These are phyloP conservation scores for Aureobasidium mangrovei DNA, from an alignment of 2,329 filamentous ascomycete species.

Conservation along the genomic window DNA sequence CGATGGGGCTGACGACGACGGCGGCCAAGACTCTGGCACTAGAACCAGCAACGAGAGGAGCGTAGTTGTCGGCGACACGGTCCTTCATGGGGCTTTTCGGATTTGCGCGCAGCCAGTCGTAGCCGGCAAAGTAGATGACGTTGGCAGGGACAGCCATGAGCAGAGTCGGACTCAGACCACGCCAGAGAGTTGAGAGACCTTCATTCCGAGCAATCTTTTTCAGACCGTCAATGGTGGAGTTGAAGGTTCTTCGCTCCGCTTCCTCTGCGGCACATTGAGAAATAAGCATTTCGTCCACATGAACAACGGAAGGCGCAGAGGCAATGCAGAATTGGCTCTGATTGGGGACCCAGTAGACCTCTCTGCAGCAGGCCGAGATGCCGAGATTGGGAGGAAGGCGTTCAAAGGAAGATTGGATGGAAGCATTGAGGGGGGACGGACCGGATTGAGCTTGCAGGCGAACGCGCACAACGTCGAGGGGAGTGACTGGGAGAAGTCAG, in stretches of 20 bases:
- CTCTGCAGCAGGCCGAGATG: slow-evolving; percentile 87
- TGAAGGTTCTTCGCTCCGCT: slow-evolving; percentile 72
- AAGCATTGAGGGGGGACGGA: slow-evolving; percentile 45
- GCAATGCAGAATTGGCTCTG: slow-evolving; percentile 73
- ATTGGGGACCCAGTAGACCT: slow-evolving; percentile 94
- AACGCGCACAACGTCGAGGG: slow-evolving; percentile 91
- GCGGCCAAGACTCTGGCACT: slow-evolving; percentile 72
- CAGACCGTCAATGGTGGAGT: slow-evolving; percentile 83
- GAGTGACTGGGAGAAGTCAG: slow-evolving; percentile 59
- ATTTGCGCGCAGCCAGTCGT: slow-evolving; percentile 83
- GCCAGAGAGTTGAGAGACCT: slow-evolving; percentile 77
- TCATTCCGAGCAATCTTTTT: slow-evolving; percentile 94
- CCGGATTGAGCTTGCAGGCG: slow-evolving; percentile 78
- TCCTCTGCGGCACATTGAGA: slow-evolving; percentile 81
- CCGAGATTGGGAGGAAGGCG: slow-evolving; percentile 76
- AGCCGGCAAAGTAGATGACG: slow-evolving; percentile 97
- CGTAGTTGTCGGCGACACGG: slow-evolving; percentile 57
- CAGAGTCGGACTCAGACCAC: slow-evolving; percentile 86
- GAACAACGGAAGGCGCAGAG: slow-evolving; percentile 33
- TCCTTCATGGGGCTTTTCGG: slow-evolving; percentile 58
- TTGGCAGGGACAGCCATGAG: slow-evolving; percentile 92
- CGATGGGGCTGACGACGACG: slow-evolving; percentile 76
- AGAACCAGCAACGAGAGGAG: slow-evolving; percentile 72
- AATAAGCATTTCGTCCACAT: slow-evolving; percentile 33
- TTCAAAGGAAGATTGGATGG: slow-evolving; percentile 47